These are phyloP conservation scores for Mytilinidion resinicola DNA, from an alignment of 495 filamentous ascomycete species.

Conservation along the genomic window DNA sequence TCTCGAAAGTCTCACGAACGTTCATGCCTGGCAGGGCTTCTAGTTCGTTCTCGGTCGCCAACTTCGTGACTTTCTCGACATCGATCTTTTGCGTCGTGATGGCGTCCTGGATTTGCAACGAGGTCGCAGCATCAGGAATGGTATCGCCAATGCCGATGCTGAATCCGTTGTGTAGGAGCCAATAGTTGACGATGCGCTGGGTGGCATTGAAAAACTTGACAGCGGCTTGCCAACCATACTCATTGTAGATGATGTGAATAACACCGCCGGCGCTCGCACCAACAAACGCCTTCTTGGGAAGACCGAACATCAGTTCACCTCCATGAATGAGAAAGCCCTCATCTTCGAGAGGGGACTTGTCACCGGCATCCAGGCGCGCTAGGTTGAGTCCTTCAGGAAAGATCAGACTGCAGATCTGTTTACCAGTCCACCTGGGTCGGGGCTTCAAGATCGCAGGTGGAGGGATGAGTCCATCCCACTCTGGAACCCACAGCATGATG, in stretches of 20 bases:
- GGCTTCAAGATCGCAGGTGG: slow-evolving; percentile 87
- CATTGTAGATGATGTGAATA: slow-evolving; percentile 94
- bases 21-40: slow-evolving; percentile 95
- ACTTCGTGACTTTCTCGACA: slow-evolving; percentile 63
- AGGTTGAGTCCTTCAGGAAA: slow-evolving; percentile 85
- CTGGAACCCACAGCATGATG: slow-evolving; percentile 89
- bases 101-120: slow-evolving; percentile 70
- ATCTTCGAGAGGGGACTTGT: slow-evolving; percentile 56
- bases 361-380: slow-evolving; percentile 50
- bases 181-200: slow-evolving; percentile 90
- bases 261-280: slow-evolving; percentile 82
- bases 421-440: slow-evolving; percentile 93
- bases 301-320: slow-evolving; percentile 83
- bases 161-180: slow-evolving; percentile 96
- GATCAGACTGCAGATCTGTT: slow-evolving; percentile 91
- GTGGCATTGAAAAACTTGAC: slow-evolving; percentile 93
- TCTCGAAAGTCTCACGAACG: slow-evolving; percentile 95
- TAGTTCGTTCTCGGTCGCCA: slow-evolving; percentile 75
- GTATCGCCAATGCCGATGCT: slow-evolving; percentile 99
- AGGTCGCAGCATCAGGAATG: slow-evolving; percentile 78
- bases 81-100: slow-evolving; percentile 74
- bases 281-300: slow-evolving; percentile 88
- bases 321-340: slow-evolving; percentile 75
- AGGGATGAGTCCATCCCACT: slow-evolving; percentile 94
- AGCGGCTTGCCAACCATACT: slow-evolving; percentile 74